Base-by-base conservation (phyloP, 768 basidiomycete species). In the Agrocybe praecox region DNA sequence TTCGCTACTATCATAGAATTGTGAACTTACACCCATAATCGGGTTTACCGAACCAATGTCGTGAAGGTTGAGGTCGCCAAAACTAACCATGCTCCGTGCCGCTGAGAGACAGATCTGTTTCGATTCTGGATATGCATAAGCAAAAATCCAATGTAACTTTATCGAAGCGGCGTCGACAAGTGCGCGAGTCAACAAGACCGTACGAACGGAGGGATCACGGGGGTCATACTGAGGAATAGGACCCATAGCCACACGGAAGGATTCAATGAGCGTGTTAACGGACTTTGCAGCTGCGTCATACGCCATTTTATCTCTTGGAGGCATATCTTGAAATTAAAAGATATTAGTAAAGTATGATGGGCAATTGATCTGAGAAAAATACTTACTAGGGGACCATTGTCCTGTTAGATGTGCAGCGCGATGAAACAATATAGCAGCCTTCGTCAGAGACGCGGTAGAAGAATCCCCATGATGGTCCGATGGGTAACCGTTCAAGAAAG, bases 381-480 rank as follows among this genome's bases (percentile, higher is more conserved):
- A 66, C 76, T 52, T 60, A 80, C 78, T 72, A 14, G 77, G 74
- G 44, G 69, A 68, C 74, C 73, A 80, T 61, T 79, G 78, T 6
- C 77, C 80, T 7, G 79, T 77, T 17, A 89, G 69, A 47, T 81
- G 79, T 8, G 80, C 74, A 9, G 87, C 81, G 21, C 80, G 76
- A 62, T 86, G 86, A 54, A 86, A 82, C 42, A 88, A 69, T 21
- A 85, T 77, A 6, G 81, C 76, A 1, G 85, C 84, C 60, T 87
- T 86, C 54, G 76, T 76, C 46, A 75, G 71, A 62, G 83, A 65
- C 1, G 80, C 73, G 19, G 76, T 71, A 11, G 75, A 68, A 22
- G 75, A 76, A 33, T 70, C 63, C 42, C 72, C 75, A 45, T 73
- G 69, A 49, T 67, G 64, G 44, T 68, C 69, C 26, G 71, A 65